A percentile compares a stretch with the other conserved stretches of the same genome.
These are phyloP conservation scores for Coix lacrymajobi DNA, from an alignment of 176 grass and related monocot species.

Conservation along the genomic window DNA sequence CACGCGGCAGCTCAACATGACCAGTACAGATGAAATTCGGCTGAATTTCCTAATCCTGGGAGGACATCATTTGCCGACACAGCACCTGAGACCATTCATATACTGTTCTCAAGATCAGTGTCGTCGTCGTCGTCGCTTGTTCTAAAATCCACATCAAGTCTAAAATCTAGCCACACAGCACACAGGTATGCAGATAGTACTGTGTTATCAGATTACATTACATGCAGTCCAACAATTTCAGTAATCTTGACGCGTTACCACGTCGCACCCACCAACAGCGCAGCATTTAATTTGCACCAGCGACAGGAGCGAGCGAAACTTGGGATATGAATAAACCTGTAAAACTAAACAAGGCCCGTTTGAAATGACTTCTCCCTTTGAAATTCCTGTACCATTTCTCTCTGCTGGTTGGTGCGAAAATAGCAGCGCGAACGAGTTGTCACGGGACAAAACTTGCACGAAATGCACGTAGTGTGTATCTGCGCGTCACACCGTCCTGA, in stretches of 20 bases:
- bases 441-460: conserved; percentile 20
- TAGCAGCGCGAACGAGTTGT: not conserved
- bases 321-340: too few relatives aligned
- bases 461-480: too few relatives aligned
- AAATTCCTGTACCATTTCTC: too few relatives aligned
- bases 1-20: not conserved
- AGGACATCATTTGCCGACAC: not conserved
- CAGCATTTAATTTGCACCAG: too few relatives aligned
- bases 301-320: too few relatives aligned
- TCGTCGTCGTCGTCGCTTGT: not conserved
- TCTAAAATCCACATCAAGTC: not conserved
- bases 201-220: too few relatives aligned
- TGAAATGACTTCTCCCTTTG: too few relatives aligned
- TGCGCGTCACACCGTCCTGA: conserved; percentile 17
- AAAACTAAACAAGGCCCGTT: too few relatives aligned
- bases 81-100: not conserved
- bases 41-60: too few relatives aligned
- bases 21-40: not conserved
- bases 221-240: not conserved
- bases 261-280: not conserved
- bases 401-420: conserved; percentile 13
- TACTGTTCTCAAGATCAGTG: not conserved
- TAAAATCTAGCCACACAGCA: not conserved
- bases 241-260: not conserved
- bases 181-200: too few relatives aligned